Conservation (phyloP, 2,329 filamentous ascomycete genomes). For the Exutisphaerella laricina region DNA sequence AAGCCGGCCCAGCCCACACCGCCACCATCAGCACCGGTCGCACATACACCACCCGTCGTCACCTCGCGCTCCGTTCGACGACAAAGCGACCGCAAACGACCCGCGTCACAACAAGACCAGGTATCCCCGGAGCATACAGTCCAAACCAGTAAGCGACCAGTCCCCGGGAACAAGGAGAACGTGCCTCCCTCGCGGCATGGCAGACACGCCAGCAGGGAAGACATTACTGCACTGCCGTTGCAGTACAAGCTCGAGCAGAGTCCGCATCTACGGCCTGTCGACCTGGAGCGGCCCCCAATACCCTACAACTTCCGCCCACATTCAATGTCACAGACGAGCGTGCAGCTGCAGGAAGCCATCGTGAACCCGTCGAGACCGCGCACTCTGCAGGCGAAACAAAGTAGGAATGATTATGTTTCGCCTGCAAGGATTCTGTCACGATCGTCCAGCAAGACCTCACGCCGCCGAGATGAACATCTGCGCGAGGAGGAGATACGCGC, state of each 20-base stretch:
- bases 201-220: constrained; percentile 36
- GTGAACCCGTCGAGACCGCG: constrained; percentile 22
- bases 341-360: constrained; percentile 21
- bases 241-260: constrained; percentile 39
- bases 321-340: constrained; percentile 28
- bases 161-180: constrained; percentile 23
- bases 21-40: constrained; percentile 1
- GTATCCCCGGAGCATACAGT: constrained; percentile 4
- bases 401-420: constrained; percentile 42
- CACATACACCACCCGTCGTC: constrained; percentile 8
- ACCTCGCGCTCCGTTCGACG: constrained; percentile 19
- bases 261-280: constrained; percentile 44
- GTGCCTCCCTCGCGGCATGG: constrained; percentile 26
- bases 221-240: constrained; percentile 45
- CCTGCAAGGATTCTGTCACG: constrained; percentile 50
- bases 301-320: constrained; percentile 41
- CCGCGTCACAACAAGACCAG: constrained; percentile 14
- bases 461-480: constrained; percentile 67
- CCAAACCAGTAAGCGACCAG: constrained; percentile 8
- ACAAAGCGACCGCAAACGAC: constrained; percentile 11
- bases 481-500: constrained; percentile 84
- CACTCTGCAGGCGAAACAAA: constrained; percentile 35
- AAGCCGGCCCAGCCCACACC: constrained; percentile 36
- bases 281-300: constrained; percentile 34
- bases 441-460: constrained; percentile 59